Evolutionary conservation across 345 rosid genomes (phyloP), one percentile per base, ranked within the genome.

Genomic region (Abelmoschus esculentus): DNA sequence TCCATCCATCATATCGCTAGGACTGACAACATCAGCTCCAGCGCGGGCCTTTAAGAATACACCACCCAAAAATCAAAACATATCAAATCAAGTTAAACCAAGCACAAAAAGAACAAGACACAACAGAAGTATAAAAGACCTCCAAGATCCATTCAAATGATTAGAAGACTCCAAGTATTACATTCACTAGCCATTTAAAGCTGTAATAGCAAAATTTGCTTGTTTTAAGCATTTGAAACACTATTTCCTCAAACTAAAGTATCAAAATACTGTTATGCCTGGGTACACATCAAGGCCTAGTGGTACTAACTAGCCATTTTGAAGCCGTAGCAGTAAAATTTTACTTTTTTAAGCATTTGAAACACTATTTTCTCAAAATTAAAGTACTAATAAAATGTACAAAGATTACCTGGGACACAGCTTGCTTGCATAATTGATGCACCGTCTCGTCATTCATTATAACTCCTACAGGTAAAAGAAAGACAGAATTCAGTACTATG

Each of bases 1-100:
- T 46, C 96, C 98, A 80, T 93, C 98, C 90, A 93, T 83, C 98
- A 93, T 93, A 75, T 93, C 98, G 82, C 98, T 91, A n/a, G 98
- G 92, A 83, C 97, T 85, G 60, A 93, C 90, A 80, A 93, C 96
- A 86, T 93, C 98, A 40, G 98, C 90, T 73, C 97, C 98, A 68
- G 96, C 96, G 70, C 87, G 84, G 4, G 95, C 97, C 90, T 93
- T 54, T 42, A 38, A n/a, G 56, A 53, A 70, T 56, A 69, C 46
- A 73, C 29, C 71, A 69, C 56, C 70, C 60, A 19, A 50, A 72
- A 58, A 67, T 61, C 61, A 76, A 31, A 54, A 52, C 52, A 12
- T 12, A 3, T 6, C 42, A 61, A 46, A 42, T 2, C 13, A 61
- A 61, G 49, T 28, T 15, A 60, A 64, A 18, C 28, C 36, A 6